These are phyloP conservation scores for Fomitiporia mediterranea DNA, from an alignment of 1,284 basidiomycete genomes.

Conservation along the genomic window DNA sequence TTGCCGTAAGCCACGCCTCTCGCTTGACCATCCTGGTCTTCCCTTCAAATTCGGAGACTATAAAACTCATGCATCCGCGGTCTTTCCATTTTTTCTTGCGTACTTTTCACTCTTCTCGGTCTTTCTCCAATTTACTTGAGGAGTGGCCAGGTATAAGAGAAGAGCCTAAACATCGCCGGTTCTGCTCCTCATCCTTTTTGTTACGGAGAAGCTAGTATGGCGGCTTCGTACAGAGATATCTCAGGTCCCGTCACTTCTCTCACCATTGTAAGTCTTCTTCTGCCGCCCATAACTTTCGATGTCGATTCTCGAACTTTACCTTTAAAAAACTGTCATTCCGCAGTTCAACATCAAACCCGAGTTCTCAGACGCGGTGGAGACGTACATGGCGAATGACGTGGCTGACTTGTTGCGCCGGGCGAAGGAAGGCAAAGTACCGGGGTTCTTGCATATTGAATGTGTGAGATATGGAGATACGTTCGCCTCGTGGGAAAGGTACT, in stretches of 20 bases:
- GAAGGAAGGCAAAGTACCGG: not conserved
- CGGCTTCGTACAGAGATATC: not conserved
- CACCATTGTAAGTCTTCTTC: not conserved
- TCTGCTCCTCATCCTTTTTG: no score
- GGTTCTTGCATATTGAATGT: not conserved
- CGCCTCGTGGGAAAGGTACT: conserved; percentile 1
- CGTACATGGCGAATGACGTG: not conserved
- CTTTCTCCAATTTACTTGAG: not conserved
- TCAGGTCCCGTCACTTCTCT: not conserved
- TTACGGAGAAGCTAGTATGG: not conserved
- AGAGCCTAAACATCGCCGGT: no score
- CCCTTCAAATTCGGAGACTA: not conserved
- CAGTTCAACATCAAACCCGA: not conserved
- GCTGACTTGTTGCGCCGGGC: not conserved
- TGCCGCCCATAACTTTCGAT: not conserved
- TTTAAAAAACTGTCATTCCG: not conserved
- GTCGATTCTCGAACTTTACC: not conserved
- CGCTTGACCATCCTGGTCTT: not conserved
- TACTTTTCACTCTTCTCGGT: not conserved
- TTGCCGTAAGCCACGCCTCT: not conserved
- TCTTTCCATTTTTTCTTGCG: not conserved
- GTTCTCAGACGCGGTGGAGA: not conserved
- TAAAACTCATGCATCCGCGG: not conserved
- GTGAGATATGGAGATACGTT: not conserved
- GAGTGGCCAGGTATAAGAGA: not conserved